Evolutionary conservation across 352 stramenopile genomes (phyloP), one percentile per base, ranked within the genome.

Genomic region (Pythium brachiatum): DNA sequence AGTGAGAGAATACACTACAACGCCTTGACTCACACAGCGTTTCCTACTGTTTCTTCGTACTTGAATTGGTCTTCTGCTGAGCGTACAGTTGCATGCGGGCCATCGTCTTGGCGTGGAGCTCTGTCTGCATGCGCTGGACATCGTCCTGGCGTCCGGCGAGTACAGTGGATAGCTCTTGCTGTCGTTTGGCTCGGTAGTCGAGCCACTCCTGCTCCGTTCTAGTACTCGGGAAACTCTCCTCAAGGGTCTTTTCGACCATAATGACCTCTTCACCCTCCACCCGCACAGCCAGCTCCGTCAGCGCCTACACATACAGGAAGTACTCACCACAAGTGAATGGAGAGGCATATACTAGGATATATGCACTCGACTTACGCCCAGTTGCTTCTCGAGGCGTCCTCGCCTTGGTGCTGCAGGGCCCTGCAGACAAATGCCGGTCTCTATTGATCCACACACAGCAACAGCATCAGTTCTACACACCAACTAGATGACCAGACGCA

Each of bases 351-450:
- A 51, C 7, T 36, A 26, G 47, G 12, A 25, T 31, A 9, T 52
- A 6, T 6, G n/a, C 11, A 23, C 11, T 21, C 20, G 5, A 47
- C 50, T 25, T 46, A 68, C 60, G 23, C 44, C 41, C 12, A 71
- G 55, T 23, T 62, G 54, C 36, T 66, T 66, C 16, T 53, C 53
- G n/a, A 60, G 32, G 29, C 39, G 25, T 25, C 53, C 58, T 39
- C 58, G 62, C 3, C 76, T 68, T 8, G 65, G 70, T 0, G 69
- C 78, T 29, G 75, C 78, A 2, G 79, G 79, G 5, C 79, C 81
- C 58, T 79, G 74, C 7, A 90, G 62, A 52, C 81, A 90, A 21
- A 90, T 84, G 2, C 81, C 81, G 12, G 81, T 89, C 23, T 70
- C 78, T 76, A 46, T n/a, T 13, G 18, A 36, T 38, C 38, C 29